These are phyloP conservation scores for Acacia crassicarpa DNA, from an alignment of 306 rosid genomes.

Conservation along the genomic window DNA sequence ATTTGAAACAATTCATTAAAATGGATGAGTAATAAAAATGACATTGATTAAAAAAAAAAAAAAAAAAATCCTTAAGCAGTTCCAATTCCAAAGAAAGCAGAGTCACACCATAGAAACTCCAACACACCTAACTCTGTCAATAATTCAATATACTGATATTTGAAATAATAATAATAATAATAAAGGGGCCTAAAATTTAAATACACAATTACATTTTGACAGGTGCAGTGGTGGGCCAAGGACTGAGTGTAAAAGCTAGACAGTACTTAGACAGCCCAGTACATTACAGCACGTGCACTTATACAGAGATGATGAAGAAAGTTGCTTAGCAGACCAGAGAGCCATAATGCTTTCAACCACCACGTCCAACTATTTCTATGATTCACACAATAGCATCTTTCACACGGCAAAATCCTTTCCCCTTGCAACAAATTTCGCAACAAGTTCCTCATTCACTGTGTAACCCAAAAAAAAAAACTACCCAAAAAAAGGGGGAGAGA, in stretches of 20 bases:
- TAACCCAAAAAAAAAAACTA: not conserved
- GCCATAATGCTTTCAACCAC: conserved; percentile 59
- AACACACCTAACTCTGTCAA: conserved; percentile 41
- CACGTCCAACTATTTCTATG: conserved; percentile 30
- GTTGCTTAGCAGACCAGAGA: conserved; percentile 35
- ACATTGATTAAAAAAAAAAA: conserved; percentile 4
- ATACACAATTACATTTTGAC: conserved; percentile 43
- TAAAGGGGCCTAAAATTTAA: conserved; percentile 35
- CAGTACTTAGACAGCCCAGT: conserved; percentile 55
- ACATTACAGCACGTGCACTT: conserved; percentile 56
- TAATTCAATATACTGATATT: conserved; percentile 29
- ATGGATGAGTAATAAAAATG: conserved; percentile 17
- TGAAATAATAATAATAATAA: conserved; percentile 5
- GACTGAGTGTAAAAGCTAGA: conserved; percentile 33
- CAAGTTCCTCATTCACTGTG: not conserved
- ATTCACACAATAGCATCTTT: conserved; percentile 22
- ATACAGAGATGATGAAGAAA: conserved; percentile 50
- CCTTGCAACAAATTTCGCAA: not conserved
- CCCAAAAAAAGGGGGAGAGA: not conserved
- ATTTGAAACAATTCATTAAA: conserved; percentile 10
- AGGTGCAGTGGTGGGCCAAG: conserved; percentile 53
- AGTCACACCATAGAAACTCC: conserved; percentile 14
- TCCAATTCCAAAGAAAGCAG: conserved; percentile 39
- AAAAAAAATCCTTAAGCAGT: conserved; percentile 28
- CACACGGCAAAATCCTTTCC: not conserved